phyloP scores from a whole-genome alignment of 2,329 filamentous ascomycete genomes.

The Cadophora sp. region DNA sequence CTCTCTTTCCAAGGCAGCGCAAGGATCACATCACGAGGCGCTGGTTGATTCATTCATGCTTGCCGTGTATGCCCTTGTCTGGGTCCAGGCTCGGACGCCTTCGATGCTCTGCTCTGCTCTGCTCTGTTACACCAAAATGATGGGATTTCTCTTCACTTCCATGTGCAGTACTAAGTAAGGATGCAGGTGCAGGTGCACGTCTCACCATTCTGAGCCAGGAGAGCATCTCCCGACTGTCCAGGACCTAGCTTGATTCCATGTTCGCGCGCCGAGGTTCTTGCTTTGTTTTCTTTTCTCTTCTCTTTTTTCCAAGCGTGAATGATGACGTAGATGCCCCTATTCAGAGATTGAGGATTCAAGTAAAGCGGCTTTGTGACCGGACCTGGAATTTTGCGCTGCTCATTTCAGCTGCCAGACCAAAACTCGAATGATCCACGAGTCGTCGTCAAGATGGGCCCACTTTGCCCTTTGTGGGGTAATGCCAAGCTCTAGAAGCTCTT shows the following conservation, averaged over 20 bases:
- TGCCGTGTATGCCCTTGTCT: neutral
- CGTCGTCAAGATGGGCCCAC: constrained; percentile 1
- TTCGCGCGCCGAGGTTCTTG: neutral
- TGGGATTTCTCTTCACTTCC: neutral
- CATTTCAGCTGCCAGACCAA: neutral
- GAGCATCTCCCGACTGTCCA: neutral
- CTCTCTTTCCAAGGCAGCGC: constrained; percentile 9
- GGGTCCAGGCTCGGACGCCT: neutral
- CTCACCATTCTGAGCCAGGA: neutral
- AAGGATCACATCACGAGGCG: constrained; percentile 5
- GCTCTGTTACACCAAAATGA: neutral
- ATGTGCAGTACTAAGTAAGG: no score
- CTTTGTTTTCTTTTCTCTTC: neutral
- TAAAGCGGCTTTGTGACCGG: neutral
- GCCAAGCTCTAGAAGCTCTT: neutral
- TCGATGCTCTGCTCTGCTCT: no score
- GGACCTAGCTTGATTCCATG: neutral
- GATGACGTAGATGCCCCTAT: constrained; percentile 13
- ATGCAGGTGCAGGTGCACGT: constrained; percentile 1
- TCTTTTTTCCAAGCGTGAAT: neutral
- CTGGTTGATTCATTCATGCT: neutral
- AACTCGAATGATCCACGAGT: neutral
- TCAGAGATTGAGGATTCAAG: neutral
- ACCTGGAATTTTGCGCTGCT: neutral
- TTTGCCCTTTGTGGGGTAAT: constrained; percentile 15